A percentile compares a stretch with the other conserved stretches of the same genome.
These are phyloP conservation scores for Euphorbia tirucalli DNA, from an alignment of 345 rosid species.

Conservation along the genomic window DNA sequence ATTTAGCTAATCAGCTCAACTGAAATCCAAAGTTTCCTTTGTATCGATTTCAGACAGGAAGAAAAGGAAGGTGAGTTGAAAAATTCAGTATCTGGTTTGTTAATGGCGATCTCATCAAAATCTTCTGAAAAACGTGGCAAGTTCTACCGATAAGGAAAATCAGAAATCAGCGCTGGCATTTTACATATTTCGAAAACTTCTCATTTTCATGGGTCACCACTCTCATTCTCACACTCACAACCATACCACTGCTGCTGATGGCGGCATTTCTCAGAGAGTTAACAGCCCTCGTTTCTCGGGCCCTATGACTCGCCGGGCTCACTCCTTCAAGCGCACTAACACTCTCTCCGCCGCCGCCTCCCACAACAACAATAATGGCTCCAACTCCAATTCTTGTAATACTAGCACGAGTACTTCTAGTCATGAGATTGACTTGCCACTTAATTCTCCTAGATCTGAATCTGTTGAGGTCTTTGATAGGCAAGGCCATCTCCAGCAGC, in stretches of 20 bases:
- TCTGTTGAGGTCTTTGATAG: slow-evolving; percentile 41
- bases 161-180: background rate
- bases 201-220: slow-evolving; percentile 49
- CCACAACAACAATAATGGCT: slow-evolving; percentile 3
- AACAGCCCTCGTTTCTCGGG: slow-evolving; percentile 90
- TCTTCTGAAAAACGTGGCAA: background rate
- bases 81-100: background rate
- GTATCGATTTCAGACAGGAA: background rate
- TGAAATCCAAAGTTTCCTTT: no score
- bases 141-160: background rate
- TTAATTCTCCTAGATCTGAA: slow-evolving; percentile 83
- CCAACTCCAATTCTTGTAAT: slow-evolving; percentile 9
- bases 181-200: background rate
- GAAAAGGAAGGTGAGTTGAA: no score
- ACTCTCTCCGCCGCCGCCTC: slow-evolving; percentile 17
- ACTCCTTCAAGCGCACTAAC: slow-evolving; percentile 76
- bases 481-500: slow-evolving; percentile 32
- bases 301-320: slow-evolving; percentile 84
- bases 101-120: slow-evolving; percentile 8
- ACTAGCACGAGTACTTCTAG: slow-evolving; percentile 6
- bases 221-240: slow-evolving; percentile 34
- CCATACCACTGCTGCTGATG: slow-evolving; percentile 45
- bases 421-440: slow-evolving; percentile 73
- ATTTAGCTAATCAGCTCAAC: background rate
- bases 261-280: slow-evolving; percentile 72